Conservation (phyloP, 805 yeast species). For the Ogataea glucozyma region DNA sequence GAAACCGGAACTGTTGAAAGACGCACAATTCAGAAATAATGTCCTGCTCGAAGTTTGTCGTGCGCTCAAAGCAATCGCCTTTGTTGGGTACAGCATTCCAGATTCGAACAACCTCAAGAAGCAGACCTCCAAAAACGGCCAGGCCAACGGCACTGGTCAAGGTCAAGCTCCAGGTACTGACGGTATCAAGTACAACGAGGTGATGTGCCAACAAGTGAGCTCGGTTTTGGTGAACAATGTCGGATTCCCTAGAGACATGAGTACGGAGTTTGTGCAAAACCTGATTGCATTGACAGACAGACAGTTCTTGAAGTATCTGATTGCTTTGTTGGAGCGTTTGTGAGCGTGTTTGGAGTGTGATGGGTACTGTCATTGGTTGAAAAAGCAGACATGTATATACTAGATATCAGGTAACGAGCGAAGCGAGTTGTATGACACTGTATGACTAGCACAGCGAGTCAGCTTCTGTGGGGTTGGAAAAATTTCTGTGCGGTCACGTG, state of each 20-base stretch:
- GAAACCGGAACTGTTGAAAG: conserved; percentile 63
- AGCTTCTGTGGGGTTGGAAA: too few relatives aligned
- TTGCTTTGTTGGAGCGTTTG: conserved; percentile 39
- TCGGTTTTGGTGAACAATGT: conserved; percentile 51
- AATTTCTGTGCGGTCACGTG: too few relatives aligned
- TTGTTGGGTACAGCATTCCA: conserved; percentile 36
- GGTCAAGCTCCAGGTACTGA: conserved; percentile 20
- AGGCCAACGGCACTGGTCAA: conserved; percentile 3
- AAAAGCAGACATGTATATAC: too few relatives aligned
- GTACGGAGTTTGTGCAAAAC: conserved; percentile 60
- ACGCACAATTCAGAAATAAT: conserved; percentile 75
- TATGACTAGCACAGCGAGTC: too few relatives aligned
- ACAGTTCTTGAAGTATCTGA: conserved; percentile 71
- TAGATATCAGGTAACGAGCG: background rate
- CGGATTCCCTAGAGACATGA: conserved; percentile 59
- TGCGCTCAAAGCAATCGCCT: conserved; percentile 61
- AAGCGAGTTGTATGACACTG: background rate
- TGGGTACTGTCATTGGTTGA: too few relatives aligned
- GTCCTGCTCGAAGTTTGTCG: conserved; percentile 70
- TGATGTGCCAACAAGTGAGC: conserved; percentile 33
- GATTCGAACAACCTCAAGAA: conserved; percentile 27
- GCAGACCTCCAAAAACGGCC: conserved; percentile 8
- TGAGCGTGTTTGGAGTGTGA: too few relatives aligned
- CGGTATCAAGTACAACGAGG: conserved; percentile 30
- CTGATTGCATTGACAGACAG: conserved; percentile 58